Base-by-base conservation (phyloP, 1,284 basidiomycete genomes). In the Boletus smithii region DNA sequence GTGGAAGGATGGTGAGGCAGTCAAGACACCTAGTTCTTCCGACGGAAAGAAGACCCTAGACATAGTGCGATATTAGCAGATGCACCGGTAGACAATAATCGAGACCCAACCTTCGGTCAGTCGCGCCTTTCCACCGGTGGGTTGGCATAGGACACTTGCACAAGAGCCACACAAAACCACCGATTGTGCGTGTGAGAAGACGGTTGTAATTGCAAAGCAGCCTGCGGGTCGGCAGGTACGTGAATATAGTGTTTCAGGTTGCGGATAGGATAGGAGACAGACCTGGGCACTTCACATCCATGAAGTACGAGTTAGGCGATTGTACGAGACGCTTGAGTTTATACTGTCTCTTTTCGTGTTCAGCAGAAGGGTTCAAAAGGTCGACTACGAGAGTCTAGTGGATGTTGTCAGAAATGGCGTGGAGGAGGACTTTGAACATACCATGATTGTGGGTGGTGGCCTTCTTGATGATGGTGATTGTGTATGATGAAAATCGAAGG, bases 261-360 rank as follows among this genome's bases (percentile, higher is more conserved):
- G 13, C 18, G 10, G 18, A 33, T n/a, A 9, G 10, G n/a, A 73
- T 7, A 27, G 18, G 23, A 29, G n/a, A 49, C 81, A 55, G 51
- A 89, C 93, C 91, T 66, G 95, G 89, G 79, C 95, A 99, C 78
- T 99, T 99, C 67, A 99, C 95, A 71, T 99, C 97, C 97, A 99
- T 99, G 79, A 98, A 99, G 79, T 95, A 98, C 38, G 94, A 97
- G 78, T 97, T 93, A 58, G 93, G 93, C 55, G 85, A 89, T 76
- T 97, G 97, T 64, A 99, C 97, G 66, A 99, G 85, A 71, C 95
- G 88, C 85, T 99, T 99, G 75, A 98, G 91, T 83, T 99, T 99
- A 87, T 97, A 91, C 73, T 85, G 90, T 74, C 79, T 85, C 73
- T 78, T 86, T 77, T 95, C 88, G 62, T 85, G 74, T 71, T 94